Evolutionary conservation across 331 rosid species (phyloP), one percentile per base, ranked within the genome.

Genomic region (Acacia concinna): DNA sequence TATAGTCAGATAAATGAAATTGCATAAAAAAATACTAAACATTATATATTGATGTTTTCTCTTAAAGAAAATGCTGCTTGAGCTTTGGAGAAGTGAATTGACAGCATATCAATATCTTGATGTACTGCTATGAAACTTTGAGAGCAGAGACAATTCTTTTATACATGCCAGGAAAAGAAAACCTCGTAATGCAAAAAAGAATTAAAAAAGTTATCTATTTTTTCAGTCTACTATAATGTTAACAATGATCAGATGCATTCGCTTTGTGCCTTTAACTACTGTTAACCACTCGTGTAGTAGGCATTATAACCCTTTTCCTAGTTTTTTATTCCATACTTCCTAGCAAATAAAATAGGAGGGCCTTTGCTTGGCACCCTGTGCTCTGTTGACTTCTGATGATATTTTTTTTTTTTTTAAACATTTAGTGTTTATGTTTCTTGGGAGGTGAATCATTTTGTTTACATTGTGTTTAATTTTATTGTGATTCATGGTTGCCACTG

Each of bases 21-120:
- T 68, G 54, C 9, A 7, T 74, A 17, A 9, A 66, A 51, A 56
- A 30, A 11, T 51, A 18, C 27, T 34, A 25, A 51, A 23, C 23
- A 63, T 25, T 12, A 57, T 43, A 66, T 31, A 15, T 60, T 28
- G 57, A 64, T 66, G 23, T 70, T 79, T 68, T 70, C 31, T 79
- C 75, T 69, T 47, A 35, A 60, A 41, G 15, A 64, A 69, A 64
- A 69, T 15, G 69, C 76, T 73, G 75, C 47, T 62, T 74, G 63
- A 38, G 52, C 71, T 47, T 65, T 56, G 43, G 56, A 46, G 20
- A 73, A 23, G 38, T 77, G 37, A 63, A 54, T 46, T 49, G 44
- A 72, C 43, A 79, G 56, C 46, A 46, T 67, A 46, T 77, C 34
- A 40, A 40, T n/a, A 74, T 76, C 38, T 52, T 66, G 41, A 41